Percentiles rank a stretch among this genome's conserved stretches.
phyloP scores from a whole-genome alignment of 2,329 filamentous ascomycete species.

The Ascosphaera acerosa region DNA sequence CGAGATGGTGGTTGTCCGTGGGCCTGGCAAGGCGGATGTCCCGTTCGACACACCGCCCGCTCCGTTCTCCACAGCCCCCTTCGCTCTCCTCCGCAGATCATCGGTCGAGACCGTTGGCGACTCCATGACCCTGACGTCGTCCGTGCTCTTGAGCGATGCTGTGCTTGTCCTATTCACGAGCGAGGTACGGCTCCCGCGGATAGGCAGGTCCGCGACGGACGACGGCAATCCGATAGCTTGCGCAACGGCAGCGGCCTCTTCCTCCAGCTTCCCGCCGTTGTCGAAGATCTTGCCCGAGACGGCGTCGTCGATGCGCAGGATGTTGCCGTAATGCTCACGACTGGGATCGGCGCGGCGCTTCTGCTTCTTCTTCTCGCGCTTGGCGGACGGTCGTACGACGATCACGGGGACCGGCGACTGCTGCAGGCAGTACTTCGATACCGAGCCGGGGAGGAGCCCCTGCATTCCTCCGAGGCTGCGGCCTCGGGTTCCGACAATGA shows the following conservation, averaged over 20 bases:
- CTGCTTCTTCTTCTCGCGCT: conserved; percentile 69
- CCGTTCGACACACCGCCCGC: neutral
- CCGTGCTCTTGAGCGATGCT: conserved; percentile 6
- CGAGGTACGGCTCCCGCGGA: neutral
- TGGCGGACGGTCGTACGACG: conserved; percentile 66
- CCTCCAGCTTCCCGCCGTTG: conserved; percentile 19
- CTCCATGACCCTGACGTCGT: conserved; percentile 6
- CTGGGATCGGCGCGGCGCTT: conserved; percentile 57
- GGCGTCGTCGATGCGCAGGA: conserved; percentile 39
- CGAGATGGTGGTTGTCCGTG: neutral
- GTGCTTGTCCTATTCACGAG: conserved; percentile 1
- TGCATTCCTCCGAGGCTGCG: conserved; percentile 67
- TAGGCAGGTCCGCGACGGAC: neutral
- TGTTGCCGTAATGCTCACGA: conserved; percentile 50
- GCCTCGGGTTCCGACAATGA: conserved; percentile 73
- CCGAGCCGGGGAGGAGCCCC: conserved; percentile 62
- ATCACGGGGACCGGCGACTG: conserved; percentile 85
- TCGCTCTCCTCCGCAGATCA: conserved; percentile 1
- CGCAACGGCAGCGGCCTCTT: conserved; percentile 24
- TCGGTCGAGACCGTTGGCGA: conserved; percentile 6
- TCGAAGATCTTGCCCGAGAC: conserved; percentile 28
- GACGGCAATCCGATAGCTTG: conserved; percentile 22
- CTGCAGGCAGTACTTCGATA: conserved; percentile 85
- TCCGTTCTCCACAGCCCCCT: neutral
- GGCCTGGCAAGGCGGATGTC: neutral